Conservation (phyloP, 2,329 filamentous ascomycete species). For the Trichophyton rubrum region DNA sequence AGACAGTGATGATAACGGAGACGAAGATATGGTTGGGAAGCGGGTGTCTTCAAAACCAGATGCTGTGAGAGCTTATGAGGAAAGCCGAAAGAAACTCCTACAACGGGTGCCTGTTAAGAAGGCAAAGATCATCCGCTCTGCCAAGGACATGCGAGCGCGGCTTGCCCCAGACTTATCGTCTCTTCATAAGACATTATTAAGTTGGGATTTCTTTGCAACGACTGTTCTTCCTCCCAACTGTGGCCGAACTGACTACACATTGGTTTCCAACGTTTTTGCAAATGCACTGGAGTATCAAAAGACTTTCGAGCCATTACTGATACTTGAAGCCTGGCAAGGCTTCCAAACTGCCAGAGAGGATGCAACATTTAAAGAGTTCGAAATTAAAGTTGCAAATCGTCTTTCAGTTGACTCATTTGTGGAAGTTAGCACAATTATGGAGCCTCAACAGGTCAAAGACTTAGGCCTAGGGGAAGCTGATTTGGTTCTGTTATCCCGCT, state of each 20-base stretch:
- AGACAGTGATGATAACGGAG: constrained; percentile 62
- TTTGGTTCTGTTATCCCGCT: constrained; percentile 71
- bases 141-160: constrained; percentile 88
- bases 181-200: constrained; percentile 72
- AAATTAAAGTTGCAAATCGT: constrained; percentile 75
- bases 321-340: constrained; percentile 90
- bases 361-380: constrained; percentile 64
- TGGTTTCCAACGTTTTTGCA: constrained; percentile 65
- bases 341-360: constrained; percentile 87
- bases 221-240: constrained; percentile 71
- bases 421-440: constrained; percentile 77
- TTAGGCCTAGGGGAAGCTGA: constrained; percentile 69
- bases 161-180: constrained; percentile 77
- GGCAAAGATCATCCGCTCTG: constrained; percentile 62
- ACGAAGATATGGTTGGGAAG: constrained; percentile 38
- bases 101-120: constrained; percentile 70
- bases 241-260: constrained; percentile 56
- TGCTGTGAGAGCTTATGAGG: constrained; percentile 35
- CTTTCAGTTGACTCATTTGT: constrained; percentile 86
- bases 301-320: constrained; percentile 79
- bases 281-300: constrained; percentile 69
- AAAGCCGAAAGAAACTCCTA: constrained; percentile 37
- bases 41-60: constrained; percentile 29
- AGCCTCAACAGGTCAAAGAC: constrained; percentile 56
- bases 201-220: constrained; percentile 89